phyloP scores from a whole-genome alignment of 257 asterid species.

The Fraxinus cuspidata region DNA sequence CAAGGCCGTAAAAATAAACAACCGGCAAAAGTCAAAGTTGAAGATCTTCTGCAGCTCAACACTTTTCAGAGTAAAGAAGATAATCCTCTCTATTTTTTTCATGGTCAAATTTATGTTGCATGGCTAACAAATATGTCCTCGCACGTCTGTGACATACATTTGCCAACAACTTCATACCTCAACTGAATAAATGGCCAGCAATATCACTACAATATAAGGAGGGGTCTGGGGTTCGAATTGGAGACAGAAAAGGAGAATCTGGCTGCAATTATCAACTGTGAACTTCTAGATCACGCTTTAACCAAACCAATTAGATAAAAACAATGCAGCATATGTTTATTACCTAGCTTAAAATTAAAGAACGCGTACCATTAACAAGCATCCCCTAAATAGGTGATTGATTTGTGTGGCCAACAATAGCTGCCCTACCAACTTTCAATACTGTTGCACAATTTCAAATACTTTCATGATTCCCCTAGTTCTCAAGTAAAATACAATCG shows the following conservation, averaged over 20 bases:
- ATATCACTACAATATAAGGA: neutral
- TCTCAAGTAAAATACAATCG: neutral
- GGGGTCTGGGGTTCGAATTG: neutral
- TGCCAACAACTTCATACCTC: neutral
- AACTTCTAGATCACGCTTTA: neutral
- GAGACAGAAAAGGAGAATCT: neutral
- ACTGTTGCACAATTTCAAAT: neutral
- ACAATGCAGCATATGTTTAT: neutral
- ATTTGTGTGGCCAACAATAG: neutral
- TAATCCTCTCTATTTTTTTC: neutral
- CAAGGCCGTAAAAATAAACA: neutral
- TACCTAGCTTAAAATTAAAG: neutral
- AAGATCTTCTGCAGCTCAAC: neutral
- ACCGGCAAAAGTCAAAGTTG: neutral
- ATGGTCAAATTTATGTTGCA: neutral
- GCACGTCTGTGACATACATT: neutral
- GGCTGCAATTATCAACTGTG: neutral
- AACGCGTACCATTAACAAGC: neutral
- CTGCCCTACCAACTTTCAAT: neutral
- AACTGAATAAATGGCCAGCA: neutral
- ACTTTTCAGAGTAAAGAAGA: neutral
- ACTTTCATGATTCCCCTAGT: neutral
- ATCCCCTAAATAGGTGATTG: neutral
- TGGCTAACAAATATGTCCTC: neutral
- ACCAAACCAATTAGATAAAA: neutral